phyloP scores from a whole-genome alignment of 495 filamentous ascomycete genomes.

The Bacidia rubella region DNA sequence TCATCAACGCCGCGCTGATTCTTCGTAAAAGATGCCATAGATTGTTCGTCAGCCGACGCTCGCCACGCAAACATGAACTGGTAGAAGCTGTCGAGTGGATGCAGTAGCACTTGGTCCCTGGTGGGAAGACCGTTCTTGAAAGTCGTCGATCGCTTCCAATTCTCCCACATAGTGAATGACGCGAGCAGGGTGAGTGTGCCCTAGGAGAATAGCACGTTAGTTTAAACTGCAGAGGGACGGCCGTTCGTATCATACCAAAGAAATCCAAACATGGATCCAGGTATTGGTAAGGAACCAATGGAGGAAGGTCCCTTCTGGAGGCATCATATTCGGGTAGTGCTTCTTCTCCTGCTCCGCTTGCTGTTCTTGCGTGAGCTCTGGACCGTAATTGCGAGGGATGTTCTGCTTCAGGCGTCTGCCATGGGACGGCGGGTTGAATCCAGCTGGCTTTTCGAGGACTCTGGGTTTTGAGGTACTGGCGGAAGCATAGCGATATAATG shows the following conservation, averaged over 20 bases:
- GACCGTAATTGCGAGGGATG: constrained; percentile 46
- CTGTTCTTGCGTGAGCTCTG: constrained; percentile 44
- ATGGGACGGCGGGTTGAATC: constrained; percentile 80
- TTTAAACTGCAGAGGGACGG: background rate
- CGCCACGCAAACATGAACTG: constrained; percentile 51
- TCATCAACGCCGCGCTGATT: constrained; percentile 58
- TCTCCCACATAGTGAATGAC: constrained; percentile 49
- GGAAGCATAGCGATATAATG: constrained; percentile 10
- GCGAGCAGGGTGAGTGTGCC: constrained; percentile 54
- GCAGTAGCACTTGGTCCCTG: constrained; percentile 29
- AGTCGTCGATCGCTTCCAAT: constrained; percentile 56
- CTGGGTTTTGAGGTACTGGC: constrained; percentile 31
- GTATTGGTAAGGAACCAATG: constrained; percentile 60
- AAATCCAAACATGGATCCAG: constrained; percentile 64
- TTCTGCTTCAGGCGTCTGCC: constrained; percentile 39
- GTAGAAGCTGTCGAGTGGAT: constrained; percentile 47
- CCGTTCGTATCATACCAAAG: constrained; percentile 42
- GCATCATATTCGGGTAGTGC: constrained; percentile 72
- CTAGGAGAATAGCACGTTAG: constrained; percentile 29
- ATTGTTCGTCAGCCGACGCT: constrained; percentile 52
- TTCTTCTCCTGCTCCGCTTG: constrained; percentile 44
- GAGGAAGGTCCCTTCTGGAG: constrained; percentile 58
- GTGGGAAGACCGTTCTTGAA: constrained; percentile 39
- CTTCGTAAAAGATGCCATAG: constrained; percentile 49
- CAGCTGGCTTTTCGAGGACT: constrained; percentile 63